Evolutionary conservation across 2,329 filamentous ascomycete genomes (phyloP).

Genomic region (Trichoderma endophyticum): DNA sequence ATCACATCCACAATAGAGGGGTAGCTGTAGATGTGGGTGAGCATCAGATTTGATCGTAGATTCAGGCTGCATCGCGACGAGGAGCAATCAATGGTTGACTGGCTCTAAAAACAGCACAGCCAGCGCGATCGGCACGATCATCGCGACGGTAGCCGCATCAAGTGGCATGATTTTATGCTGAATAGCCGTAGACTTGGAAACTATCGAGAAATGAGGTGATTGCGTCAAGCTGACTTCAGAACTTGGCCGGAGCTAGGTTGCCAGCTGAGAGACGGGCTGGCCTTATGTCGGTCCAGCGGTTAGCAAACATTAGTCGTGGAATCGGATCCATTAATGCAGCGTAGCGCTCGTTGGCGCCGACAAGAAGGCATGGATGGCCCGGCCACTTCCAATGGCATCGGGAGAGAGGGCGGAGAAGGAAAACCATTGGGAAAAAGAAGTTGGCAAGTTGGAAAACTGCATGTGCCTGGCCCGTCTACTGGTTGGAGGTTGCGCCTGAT

Average conservation of each 20-base stretch:
- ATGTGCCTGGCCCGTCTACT: neutral
- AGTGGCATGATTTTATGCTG: neutral
- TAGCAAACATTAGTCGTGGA: neutral
- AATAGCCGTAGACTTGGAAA: neutral
- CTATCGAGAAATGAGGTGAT: constrained; percentile 13
- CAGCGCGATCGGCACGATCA: constrained; percentile 5
- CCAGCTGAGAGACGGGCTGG: neutral
- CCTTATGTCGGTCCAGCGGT: constrained; percentile 8
- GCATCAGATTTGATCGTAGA: constrained; percentile 8
- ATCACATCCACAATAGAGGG: neutral
- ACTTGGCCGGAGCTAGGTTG: neutral
- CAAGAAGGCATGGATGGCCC: neutral
- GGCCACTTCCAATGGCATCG: neutral
- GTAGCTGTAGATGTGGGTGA: neutral
- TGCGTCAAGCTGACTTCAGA: neutral
- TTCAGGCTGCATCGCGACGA: constrained; percentile 3
- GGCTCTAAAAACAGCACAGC: neutral
- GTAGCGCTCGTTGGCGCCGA: constrained; percentile 16
- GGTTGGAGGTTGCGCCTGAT: neutral
- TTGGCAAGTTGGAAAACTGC: neutral
- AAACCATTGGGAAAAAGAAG: neutral
- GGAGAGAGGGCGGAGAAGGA: neutral
- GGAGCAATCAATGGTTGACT: neutral
- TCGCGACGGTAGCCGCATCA: neutral
- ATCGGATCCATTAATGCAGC: constrained; percentile 7